Base-by-base conservation (phyloP, 1,284 basidiomycete genomes). In the Puccinia polysora region DNA sequence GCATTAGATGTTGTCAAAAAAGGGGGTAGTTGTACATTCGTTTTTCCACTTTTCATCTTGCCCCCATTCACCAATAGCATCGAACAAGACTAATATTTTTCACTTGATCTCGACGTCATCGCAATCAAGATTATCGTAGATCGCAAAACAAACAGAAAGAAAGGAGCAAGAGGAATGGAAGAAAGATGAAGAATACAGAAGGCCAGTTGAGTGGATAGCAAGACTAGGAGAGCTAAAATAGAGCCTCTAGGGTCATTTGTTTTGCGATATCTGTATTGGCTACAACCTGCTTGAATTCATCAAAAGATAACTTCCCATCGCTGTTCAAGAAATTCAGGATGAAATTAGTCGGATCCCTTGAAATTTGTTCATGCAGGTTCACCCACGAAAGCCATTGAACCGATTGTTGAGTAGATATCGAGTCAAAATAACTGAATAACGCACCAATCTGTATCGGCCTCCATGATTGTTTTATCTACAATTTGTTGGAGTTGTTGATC, bases 401-500 rank as follows among this genome's bases (percentile, higher is more conserved):
- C 34, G 58, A 32, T 30, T 0, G 10, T 1, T 25, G 5, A 32
- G 18, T 49, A n/a, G 30, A 45, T 45, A 10, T 45, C n/a, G 40
- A 45, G 40, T n/a, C 10, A 45, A 45, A 45, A 45, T n/a, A 45
- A 45, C 47, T 14, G 4, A 36, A 43, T 15, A 25, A 73, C 81
- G 75, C 73, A 83, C 82, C 84, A 92, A 79, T 99, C 92, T 80
- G 91, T 90, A 80, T 99, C 95, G 18, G 94, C 95, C 82, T 98
- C 95, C 91, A 98, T 95, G 80, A 99, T 98, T 18, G 95, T 98
- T 84, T 99, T 99, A 82, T 99, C 96, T 10, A 98, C 96, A 76
- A 99, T 99, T 81, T 98, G 95, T 81, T 99, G 96, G 75, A 98
- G 82, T 83, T 98, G 96, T 80, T 96, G 91, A 81, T 99, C 96